Evolutionary conservation across 257 asterid species (phyloP), one percentile per base, ranked within the genome.

Genomic region (Paraleonurus japonicus): DNA sequence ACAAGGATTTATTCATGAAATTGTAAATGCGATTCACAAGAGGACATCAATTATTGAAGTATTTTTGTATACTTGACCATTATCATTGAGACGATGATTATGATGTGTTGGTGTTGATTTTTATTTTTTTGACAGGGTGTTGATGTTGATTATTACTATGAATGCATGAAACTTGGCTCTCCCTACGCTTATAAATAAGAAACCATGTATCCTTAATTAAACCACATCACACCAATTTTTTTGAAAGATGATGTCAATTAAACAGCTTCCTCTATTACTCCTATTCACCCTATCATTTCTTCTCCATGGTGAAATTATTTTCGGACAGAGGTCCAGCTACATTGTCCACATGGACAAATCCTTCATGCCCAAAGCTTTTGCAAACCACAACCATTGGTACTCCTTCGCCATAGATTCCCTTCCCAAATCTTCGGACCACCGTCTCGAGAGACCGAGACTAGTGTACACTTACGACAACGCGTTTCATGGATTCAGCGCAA

Each of bases 401-500:
- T 50, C 80, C 3, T 53, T 5, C 28, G 43, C 83, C 9, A 10
- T 79, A 60, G 61, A 53, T 2, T 79, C 88, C n/a, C 26, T 86
- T 0, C 3, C 78, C 4, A 54, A 74, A 16, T 75, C 75, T 6
- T 8, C 1, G 0, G 33, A 58, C 7, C 55, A 50, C 24, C 48
- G 41, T 23, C 59, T 13, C 5, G 59, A n/a, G 3, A 67, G 72
- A 1, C 53, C 51, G 1, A 2, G 28, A 0, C 68, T 79, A 4
- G 65, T 83, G 28, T 81, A 87, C 77, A 75, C 84, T 7, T 87
- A 82, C 19, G 78, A 79, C 75, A 51, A 81, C 45, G 88, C 75
- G 0, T 72, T 84, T 12, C 85, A 82, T 3, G 92, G 88, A 23
- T 86, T 86, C 48, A 80, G 81, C 57, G 86, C 84, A 0, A 5